A percentile compares a stretch with the other conserved stretches of the same genome.
Conservation (phyloP, 73 alveolate genomes). For the Paramecium bursaria region DNA sequence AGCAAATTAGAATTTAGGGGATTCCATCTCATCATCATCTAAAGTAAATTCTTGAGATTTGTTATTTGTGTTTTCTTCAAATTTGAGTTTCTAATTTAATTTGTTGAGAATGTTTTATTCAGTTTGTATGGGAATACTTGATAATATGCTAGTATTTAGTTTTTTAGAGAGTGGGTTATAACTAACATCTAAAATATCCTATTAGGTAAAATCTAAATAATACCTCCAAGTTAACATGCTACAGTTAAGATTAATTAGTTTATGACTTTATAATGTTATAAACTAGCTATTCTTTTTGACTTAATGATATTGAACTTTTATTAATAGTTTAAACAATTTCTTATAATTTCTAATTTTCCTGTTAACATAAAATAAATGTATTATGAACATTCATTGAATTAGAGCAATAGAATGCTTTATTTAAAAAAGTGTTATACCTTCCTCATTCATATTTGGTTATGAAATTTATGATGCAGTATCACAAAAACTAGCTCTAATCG, state of each 20-base stretch:
- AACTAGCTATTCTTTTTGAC: slow-evolving; percentile 41
- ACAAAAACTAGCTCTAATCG: not conserved
- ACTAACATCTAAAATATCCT: slow-evolving; percentile 45
- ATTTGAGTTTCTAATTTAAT: not conserved
- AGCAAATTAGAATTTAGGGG: slow-evolving; percentile 45
- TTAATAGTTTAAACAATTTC: slow-evolving; percentile 28
- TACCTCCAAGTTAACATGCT: slow-evolving; percentile 52
- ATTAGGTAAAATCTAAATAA: not conserved
- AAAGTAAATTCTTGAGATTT: slow-evolving; percentile 28
- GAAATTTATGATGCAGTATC: slow-evolving; percentile 1
- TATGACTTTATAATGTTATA: slow-evolving; percentile 39
- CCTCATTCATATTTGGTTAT: slow-evolving; percentile 22
- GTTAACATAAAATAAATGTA: not conserved
- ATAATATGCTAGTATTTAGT: slow-evolving; percentile 1
- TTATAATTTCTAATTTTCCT: slow-evolving; percentile 39
- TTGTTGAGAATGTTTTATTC: not conserved
- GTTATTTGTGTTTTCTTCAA: slow-evolving; percentile 19
- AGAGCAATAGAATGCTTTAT: not conserved
- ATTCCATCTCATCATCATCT: no score
- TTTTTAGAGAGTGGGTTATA: not conserved
- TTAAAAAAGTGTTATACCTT: not conserved
- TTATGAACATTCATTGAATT: slow-evolving; percentile 13
- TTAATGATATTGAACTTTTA: slow-evolving; percentile 38
- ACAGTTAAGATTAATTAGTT: slow-evolving; percentile 11
- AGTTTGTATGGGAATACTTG: slow-evolving; percentile 7